Percentiles rank a stretch among this genome's conserved stretches.
These are phyloP conservation scores for Rhizopogon roseolus DNA, from an alignment of 768 basidiomycete species.

Conservation along the genomic window DNA sequence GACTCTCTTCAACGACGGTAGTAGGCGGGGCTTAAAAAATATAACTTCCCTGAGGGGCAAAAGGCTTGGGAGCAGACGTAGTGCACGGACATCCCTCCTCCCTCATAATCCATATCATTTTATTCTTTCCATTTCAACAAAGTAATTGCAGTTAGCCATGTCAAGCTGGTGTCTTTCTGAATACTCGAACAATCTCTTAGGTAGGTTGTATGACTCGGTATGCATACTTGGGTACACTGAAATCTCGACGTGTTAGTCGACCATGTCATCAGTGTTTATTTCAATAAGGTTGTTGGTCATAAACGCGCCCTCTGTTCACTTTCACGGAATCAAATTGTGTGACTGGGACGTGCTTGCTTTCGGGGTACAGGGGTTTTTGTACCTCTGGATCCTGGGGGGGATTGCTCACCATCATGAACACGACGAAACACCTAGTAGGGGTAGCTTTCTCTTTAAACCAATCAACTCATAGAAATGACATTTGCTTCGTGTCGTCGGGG, in stretches of 20 bases:
- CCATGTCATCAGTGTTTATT: no score
- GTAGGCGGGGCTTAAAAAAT: slow-evolving; percentile 11
- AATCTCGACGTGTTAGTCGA: no score
- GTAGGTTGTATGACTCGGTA: neutral
- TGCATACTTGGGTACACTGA: neutral
- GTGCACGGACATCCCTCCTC: slow-evolving; percentile 30
- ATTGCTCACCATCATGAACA: no score
- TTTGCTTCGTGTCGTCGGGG: no score
- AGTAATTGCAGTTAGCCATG: neutral
- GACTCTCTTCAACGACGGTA: slow-evolving; percentile 1
- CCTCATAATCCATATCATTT: slow-evolving; percentile 14
- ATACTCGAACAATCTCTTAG: neutral
- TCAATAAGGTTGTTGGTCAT: neutral
- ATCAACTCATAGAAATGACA: no score
- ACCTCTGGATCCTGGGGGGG: no score
- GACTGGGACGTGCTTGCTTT: no score
- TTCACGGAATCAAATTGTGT: neutral
- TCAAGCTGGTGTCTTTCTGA: neutral
- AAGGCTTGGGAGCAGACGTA: slow-evolving; percentile 29
- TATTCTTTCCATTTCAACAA: neutral
- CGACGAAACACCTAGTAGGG: no score
- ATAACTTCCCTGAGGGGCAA: slow-evolving; percentile 21
- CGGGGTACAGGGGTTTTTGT: no score
- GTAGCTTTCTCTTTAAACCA: no score
- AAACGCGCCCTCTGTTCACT: no score